Percentiles rank a stretch among this genome's conserved stretches.
These are phyloP conservation scores for Pythium aristosporum DNA, from an alignment of 352 stramenopile species.

Conservation along the genomic window DNA sequence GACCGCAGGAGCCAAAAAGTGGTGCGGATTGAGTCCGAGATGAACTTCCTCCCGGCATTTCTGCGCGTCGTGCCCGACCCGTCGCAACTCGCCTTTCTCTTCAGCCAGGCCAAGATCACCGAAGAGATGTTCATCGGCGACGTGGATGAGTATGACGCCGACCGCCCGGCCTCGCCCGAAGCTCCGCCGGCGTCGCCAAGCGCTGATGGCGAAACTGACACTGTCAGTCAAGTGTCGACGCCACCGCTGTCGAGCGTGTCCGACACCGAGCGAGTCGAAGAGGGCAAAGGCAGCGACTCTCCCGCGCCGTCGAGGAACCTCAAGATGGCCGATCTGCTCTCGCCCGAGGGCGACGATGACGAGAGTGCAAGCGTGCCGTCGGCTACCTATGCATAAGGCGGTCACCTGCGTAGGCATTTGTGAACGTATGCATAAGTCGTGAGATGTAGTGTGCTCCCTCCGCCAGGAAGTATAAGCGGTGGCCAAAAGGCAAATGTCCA, in stretches of 20 bases:
- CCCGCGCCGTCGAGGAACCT: background rate
- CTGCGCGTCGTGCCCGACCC: conserved; percentile 15
- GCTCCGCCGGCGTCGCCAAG: background rate
- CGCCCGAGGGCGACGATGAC: background rate
- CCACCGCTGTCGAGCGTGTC: background rate
- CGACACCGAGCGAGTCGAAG: background rate
- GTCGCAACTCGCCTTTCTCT: conserved; percentile 12
- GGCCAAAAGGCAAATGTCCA: too few relatives aligned
- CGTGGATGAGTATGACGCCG: conserved; percentile 1
- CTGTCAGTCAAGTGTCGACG: background rate
- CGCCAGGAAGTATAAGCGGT: too few relatives aligned
- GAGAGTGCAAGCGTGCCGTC: background rate
- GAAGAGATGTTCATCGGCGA: conserved; percentile 25
- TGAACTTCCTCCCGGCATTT: conserved; percentile 27
- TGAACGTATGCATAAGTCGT: too few relatives aligned
- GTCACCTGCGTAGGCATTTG: too few relatives aligned
- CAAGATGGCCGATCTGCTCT: conserved; percentile 17
- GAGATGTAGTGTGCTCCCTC: too few relatives aligned
- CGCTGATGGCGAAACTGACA: too few relatives aligned
- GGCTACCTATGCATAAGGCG: background rate
- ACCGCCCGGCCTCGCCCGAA: background rate
- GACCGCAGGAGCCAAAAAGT: conserved; percentile 9
- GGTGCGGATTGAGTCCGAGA: conserved; percentile 20
- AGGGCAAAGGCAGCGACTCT: background rate
- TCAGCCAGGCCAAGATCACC: conserved; percentile 20